These are phyloP conservation scores for Protea cynaroides DNA, from an alignment of 164 flowering plant species.

Conservation along the genomic window DNA sequence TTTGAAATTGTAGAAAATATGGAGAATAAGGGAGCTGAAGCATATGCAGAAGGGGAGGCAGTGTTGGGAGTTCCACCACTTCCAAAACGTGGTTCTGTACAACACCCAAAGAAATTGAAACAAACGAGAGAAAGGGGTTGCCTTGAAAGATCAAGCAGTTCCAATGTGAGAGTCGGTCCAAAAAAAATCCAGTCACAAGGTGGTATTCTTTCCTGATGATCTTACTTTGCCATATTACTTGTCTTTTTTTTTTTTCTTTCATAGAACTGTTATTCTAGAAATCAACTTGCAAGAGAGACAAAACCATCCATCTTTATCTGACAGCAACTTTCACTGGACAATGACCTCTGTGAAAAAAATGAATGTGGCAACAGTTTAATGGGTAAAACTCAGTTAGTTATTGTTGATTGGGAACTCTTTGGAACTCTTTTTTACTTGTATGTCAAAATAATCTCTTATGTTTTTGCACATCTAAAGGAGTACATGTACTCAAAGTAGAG, in stretches of 20 bases:
- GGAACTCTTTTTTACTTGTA: not conserved
- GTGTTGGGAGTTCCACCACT: conserved; percentile 36
- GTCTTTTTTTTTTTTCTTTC: not conserved
- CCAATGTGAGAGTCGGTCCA: conserved; percentile 13
- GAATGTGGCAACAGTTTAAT: not conserved
- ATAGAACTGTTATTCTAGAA: not conserved
- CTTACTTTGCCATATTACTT: not conserved
- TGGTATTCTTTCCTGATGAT: conserved; percentile 7
- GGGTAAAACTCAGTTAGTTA: not conserved
- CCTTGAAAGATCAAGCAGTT: conserved; percentile 20
- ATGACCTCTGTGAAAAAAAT: not conserved
- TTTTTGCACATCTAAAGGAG: not conserved
- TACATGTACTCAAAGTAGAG: not conserved
- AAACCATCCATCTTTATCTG: not conserved
- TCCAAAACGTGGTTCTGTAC: conserved; percentile 22
- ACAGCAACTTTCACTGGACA: not conserved
- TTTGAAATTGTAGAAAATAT: conserved; percentile 16
- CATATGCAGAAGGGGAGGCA: conserved; percentile 6
- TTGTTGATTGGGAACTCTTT: not conserved
- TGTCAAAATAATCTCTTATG: not conserved
- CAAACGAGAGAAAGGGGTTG: conserved; percentile 23
- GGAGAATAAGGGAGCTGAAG: conserved; percentile 9
- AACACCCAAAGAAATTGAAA: conserved; percentile 23
- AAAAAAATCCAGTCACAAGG: conserved; percentile 29
- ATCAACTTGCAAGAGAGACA: not conserved